These are phyloP conservation scores for Nakazawaea pomicola DNA, from an alignment of 805 yeast species.

Conservation along the genomic window DNA sequence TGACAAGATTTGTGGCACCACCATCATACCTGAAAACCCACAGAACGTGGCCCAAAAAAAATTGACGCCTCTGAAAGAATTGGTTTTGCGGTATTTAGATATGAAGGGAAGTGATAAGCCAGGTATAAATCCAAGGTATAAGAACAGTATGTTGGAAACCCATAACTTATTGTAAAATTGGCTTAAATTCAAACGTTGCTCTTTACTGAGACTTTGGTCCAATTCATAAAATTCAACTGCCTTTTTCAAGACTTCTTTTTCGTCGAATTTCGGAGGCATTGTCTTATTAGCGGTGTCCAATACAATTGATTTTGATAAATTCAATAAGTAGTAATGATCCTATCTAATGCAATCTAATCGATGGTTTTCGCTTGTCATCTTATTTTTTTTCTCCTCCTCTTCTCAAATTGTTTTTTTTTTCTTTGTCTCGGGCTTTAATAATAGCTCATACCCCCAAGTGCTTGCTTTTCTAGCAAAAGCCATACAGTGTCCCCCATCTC, in stretches of 20 bases:
- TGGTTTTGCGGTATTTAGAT: slow-evolving; percentile 27
- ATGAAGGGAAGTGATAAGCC: slow-evolving; percentile 40
- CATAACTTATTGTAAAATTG: slow-evolving; percentile 32
- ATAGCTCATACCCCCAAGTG: too few relatives aligned
- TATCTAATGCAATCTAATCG: too few relatives aligned
- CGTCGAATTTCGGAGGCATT: not conserved
- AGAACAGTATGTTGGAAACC: slow-evolving; percentile 27
- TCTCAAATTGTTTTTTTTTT: too few relatives aligned
- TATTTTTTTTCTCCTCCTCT: too few relatives aligned
- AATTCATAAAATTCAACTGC: slow-evolving; percentile 45
- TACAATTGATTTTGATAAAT: too few relatives aligned
- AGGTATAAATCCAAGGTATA: slow-evolving; percentile 36
- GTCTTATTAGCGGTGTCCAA: too few relatives aligned
- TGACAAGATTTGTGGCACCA: slow-evolving; percentile 26
- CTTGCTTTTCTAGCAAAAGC: too few relatives aligned
- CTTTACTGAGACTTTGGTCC: slow-evolving; percentile 36
- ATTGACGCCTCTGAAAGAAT: slow-evolving; percentile 30
- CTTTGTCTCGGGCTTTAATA: too few relatives aligned
- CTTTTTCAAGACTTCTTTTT: slow-evolving; percentile 31
- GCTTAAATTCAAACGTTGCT: slow-evolving; percentile 38
- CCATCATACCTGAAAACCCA: slow-evolving; percentile 35
- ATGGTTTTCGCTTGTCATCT: too few relatives aligned
- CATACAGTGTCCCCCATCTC: too few relatives aligned
- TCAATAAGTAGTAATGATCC: too few relatives aligned
- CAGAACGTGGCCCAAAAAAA: slow-evolving; percentile 36